Percentiles rank a stretch among this genome's conserved stretches.
phyloP scores from a whole-genome alignment of 208 protist species.

The Leishmania martiniquensis region DNA sequence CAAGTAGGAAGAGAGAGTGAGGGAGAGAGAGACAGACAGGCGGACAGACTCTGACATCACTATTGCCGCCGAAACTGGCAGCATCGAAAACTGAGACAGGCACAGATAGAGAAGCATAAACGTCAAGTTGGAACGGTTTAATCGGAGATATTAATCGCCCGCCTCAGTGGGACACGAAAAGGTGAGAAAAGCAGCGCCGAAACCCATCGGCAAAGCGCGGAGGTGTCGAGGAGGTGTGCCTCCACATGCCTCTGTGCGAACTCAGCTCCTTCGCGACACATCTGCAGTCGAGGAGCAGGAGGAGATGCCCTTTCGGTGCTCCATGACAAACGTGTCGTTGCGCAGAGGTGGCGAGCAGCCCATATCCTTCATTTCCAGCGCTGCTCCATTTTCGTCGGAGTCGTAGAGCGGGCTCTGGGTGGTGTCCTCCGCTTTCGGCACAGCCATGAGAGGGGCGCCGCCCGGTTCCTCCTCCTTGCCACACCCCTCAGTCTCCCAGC shows the following conservation, averaged over 20 bases:
- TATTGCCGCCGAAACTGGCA: neutral
- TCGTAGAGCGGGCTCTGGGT: constrained; percentile 62
- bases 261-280: constrained; percentile 12
- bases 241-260: neutral
- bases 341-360: constrained; percentile 52
- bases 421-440: constrained; percentile 46
- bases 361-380: constrained; percentile 34
- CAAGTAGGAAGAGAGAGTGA: neutral
- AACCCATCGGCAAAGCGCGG: neutral
- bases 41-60: neutral
- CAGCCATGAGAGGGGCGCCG: constrained; percentile 30
- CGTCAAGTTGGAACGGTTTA: neutral
- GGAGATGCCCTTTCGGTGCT: constrained; percentile 8
- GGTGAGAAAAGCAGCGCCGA: neutral
- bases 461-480: constrained; percentile 2
- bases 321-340: constrained; percentile 48
- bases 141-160: neutral
- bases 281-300: constrained; percentile 8
- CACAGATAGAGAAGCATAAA: neutral
- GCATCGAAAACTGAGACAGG: neutral
- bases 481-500: constrained; percentile 15
- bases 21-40: neutral
- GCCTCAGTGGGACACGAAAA: neutral
- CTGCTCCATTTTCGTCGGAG: constrained; percentile 42
- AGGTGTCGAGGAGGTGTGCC: neutral